These are phyloP conservation scores for Colletotrichum musicola DNA, from an alignment of 2,329 filamentous ascomycete genomes.

Conservation along the genomic window DNA sequence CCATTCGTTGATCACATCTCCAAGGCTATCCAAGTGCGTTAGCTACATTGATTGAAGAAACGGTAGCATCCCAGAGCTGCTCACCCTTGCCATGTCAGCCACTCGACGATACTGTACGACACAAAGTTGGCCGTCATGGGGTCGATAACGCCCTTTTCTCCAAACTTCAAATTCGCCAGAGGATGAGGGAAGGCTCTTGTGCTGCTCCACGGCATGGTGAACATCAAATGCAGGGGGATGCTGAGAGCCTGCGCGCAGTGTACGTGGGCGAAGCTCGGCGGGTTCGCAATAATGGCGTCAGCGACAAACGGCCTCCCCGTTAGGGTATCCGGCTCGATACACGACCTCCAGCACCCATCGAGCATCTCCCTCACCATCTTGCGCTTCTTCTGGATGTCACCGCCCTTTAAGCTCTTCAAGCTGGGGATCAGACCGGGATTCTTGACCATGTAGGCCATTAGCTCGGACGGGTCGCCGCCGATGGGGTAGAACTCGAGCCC, in stretches of 20 bases:
- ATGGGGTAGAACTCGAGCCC: slow-evolving; percentile 67
- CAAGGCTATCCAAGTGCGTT: slow-evolving; percentile 54
- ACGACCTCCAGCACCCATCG: slow-evolving; percentile 44
- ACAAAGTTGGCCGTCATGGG: slow-evolving; percentile 75
- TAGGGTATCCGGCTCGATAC: slow-evolving; percentile 40
- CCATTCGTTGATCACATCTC: slow-evolving; percentile 82
- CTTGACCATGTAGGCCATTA: slow-evolving; percentile 50
- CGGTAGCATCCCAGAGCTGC: not conserved
- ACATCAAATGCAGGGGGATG: slow-evolving; percentile 61
- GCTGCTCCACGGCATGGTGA: slow-evolving; percentile 80
- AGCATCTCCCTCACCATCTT: slow-evolving; percentile 44
- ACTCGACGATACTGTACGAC: slow-evolving; percentile 78
- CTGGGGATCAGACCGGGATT: slow-evolving; percentile 46
- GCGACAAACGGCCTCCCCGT: slow-evolving; percentile 57
- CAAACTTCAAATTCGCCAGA: slow-evolving; percentile 76
- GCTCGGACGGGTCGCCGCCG: slow-evolving; percentile 64
- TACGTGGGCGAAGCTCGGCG: slow-evolving; percentile 62
- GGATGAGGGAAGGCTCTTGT: slow-evolving; percentile 81
- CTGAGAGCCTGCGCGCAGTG: slow-evolving; percentile 60
- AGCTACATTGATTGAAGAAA: accelerated
- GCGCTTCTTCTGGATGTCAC: slow-evolving; percentile 45
- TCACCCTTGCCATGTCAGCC: slow-evolving; percentile 81
- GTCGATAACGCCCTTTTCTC: slow-evolving; percentile 62
- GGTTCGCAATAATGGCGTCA: slow-evolving; percentile 64
- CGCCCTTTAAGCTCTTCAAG: slow-evolving; percentile 43